Evolutionary conservation across 192 early-diverging fungal genomes (phyloP), one percentile per base, ranked within the genome.

Genomic region (Entomortierella parvispora): DNA sequence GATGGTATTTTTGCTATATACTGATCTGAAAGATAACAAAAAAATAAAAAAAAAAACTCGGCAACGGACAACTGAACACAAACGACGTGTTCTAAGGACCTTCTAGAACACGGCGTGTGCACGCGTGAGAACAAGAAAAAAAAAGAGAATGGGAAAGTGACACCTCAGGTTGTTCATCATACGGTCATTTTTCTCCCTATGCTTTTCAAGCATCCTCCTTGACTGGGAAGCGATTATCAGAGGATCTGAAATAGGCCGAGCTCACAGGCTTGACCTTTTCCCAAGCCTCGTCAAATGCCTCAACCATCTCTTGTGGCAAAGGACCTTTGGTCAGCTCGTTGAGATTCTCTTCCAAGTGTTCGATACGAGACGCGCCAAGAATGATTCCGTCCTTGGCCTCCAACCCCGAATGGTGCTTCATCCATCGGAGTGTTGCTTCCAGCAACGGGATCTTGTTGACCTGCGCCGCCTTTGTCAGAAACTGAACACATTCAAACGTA

Each of bases 241-340:
- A 25, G 54, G 33, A 3, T 28, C 80, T 11, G 58, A 63, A 81
- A 65, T 81, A 81, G 12, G 56, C 22, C 22, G 49, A 26, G 26
- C 17, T 12, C 17, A 67, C 34, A 12, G 55, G 33, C 65, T 77
- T 81, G 14, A 83, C 85, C 11, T 59, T 44, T 12, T 75, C 32
- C 84, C 87, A 90, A 3, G 80, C 83, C 22, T 69, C 77, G 52
- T 90, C 86, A 20, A 90, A 82, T 12, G 82, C 84, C n/a, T 45
- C 58, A 11, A 88, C 55, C 29, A 90, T 65, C 8, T 14, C 70
- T 28, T 65, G 74, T 11, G 86, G 85, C 56, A 90, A 65, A 10
- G 82, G 75, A 11, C 79, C 84, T 42, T 54, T 80, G 31, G 84
- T 80, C 65, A 77, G 78, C 25, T 75, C 81, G 12, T 66, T 49